Conservation (phyloP, 805 yeast genomes). For the Teunomyces atbi region DNA sequence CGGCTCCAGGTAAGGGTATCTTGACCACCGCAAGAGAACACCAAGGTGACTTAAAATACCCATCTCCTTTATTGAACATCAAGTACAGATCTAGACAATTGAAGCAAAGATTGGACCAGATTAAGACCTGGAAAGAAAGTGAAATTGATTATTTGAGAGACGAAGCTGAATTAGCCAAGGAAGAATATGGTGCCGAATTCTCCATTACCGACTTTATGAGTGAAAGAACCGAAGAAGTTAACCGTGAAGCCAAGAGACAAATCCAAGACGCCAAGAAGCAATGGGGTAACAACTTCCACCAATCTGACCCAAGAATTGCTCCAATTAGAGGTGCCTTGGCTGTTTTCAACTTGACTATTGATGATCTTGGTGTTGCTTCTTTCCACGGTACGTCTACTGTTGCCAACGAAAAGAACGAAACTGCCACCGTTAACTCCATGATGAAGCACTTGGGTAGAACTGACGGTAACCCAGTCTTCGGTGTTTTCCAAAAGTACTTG, state of each 20-base stretch:
- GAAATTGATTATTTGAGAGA: constrained; percentile 71
- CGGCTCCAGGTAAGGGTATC: constrained; percentile 99
- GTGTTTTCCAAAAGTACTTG: constrained; percentile 97
- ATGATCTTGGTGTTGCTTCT: constrained; percentile 93
- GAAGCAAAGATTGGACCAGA: constrained; percentile 70
- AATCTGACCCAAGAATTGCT: constrained; percentile 88
- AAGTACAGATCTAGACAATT: constrained; percentile 93
- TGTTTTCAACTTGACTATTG: constrained; percentile 86
- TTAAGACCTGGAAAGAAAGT: constrained; percentile 78
- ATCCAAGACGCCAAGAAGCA: constrained; percentile 83
- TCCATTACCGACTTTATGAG: constrained; percentile 51
- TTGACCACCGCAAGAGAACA: constrained; percentile 96
- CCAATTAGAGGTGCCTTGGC: constrained; percentile 98
- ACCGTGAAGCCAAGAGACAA: constrained; percentile 82
- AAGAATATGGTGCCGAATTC: constrained; percentile 50
- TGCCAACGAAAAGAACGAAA: constrained; percentile 98
- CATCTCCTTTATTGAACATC: constrained; percentile 79
- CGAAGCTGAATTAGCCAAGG: constrained; percentile 60
- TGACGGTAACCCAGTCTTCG: constrained; percentile 95
- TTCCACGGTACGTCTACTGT: constrained; percentile 99
- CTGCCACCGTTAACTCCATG: constrained; percentile 87
- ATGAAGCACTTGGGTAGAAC: constrained; percentile 94
- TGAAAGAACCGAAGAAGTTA: constrained; percentile 86
- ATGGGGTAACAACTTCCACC: constrained; percentile 95
- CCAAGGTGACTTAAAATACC: constrained; percentile 75